A percentile compares a stretch with the other conserved stretches of the same genome.
phyloP scores from a whole-genome alignment of 345 rosid species.

The Salix suchowensis region DNA sequence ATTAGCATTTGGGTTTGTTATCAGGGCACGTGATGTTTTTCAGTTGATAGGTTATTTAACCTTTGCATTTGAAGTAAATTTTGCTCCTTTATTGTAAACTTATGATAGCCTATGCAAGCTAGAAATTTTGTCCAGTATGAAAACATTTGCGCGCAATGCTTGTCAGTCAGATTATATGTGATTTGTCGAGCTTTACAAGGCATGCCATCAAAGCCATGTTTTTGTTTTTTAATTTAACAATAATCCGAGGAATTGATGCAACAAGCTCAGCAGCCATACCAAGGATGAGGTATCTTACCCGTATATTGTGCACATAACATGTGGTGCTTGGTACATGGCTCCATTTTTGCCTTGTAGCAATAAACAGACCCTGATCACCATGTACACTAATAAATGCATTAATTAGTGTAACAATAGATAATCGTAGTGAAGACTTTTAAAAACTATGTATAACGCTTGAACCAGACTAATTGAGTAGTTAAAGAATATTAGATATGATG shows the following conservation, averaged over 20 bases:
- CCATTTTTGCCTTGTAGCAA: background rate
- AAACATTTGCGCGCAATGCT: background rate
- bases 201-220: background rate
- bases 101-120: background rate
- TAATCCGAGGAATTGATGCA: background rate
- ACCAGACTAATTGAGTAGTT: background rate
- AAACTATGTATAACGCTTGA: background rate
- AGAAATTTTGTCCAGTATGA: background rate
- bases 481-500: background rate
- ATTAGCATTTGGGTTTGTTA: background rate
- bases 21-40: slow-evolving; percentile 1
- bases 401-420: background rate
- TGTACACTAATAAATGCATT: background rate
- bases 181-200: background rate
- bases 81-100: background rate
- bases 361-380: background rate
- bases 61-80: background rate
- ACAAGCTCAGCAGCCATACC: background rate
- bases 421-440: background rate
- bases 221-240: too few relatives aligned
- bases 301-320: background rate
- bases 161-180: background rate
- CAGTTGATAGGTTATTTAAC: background rate
- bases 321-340: background rate
- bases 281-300: background rate